phyloP scores from a whole-genome alignment of 1,284 basidiomycete genomes.

The Vanrija pseudolonga region DNA sequence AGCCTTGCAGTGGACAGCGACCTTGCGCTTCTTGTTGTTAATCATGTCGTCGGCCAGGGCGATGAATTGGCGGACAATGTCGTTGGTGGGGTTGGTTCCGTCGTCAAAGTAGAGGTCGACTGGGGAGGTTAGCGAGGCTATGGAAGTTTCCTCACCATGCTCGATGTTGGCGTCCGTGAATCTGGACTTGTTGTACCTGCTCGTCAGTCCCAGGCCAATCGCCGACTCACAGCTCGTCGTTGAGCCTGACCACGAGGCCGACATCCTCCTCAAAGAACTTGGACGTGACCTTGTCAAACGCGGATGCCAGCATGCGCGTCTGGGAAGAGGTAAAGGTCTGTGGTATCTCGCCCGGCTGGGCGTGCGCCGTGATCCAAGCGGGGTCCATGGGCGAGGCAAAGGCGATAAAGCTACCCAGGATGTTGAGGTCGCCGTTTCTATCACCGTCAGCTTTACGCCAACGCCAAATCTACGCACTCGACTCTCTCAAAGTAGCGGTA shows the following conservation, averaged over 20 bases:
- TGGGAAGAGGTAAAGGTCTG: constrained; percentile 1
- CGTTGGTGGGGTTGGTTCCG: constrained; percentile 76
- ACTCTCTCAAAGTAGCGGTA: constrained; percentile 87
- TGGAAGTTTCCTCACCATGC: constrained; percentile 52
- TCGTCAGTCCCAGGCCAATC: not conserved
- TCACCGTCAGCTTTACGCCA: not conserved
- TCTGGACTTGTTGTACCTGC: constrained; percentile 70
- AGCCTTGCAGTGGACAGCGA: constrained; percentile 73
- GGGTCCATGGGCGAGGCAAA: constrained; percentile 84
- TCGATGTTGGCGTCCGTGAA: constrained; percentile 85
- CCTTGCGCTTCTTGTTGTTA: constrained; percentile 61
- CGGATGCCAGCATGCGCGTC: constrained; percentile 60
- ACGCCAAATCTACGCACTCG: constrained; percentile 54
- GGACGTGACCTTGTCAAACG: constrained; percentile 82
- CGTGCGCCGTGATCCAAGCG: constrained; percentile 18
- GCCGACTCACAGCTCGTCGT: constrained; percentile 66
- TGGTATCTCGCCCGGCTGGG: not conserved
- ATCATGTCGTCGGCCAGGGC: constrained; percentile 75
- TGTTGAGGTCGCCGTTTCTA: constrained; percentile 94
- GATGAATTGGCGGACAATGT: constrained; percentile 88
- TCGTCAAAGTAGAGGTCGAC: constrained; percentile 88
- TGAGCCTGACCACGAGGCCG: constrained; percentile 89
- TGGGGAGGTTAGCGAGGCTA: not conserved
- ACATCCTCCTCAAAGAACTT: constrained; percentile 86
- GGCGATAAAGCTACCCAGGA: constrained; percentile 79